Percentiles rank a stretch among this genome's conserved stretches.
phyloP scores from a whole-genome alignment of 805 yeast genomes.

The Yarrowia alimentaria region DNA sequence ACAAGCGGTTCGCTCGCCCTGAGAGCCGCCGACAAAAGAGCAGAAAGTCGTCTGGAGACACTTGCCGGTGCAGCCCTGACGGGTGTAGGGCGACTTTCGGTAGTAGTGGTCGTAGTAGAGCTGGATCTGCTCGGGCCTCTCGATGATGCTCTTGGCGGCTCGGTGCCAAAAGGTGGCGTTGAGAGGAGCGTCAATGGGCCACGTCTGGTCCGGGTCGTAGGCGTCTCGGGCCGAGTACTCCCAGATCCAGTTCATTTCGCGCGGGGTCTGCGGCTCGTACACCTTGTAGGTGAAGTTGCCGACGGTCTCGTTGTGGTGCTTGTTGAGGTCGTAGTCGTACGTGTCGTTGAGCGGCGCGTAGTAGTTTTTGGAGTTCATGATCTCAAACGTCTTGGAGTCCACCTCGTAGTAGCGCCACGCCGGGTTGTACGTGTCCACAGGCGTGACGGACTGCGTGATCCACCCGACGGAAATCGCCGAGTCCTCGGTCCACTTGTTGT shows the following conservation, averaged over 20 bases:
- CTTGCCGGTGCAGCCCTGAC: constrained; percentile 7
- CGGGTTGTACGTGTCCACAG: constrained; percentile 59
- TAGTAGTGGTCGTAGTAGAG: constrained; percentile 10
- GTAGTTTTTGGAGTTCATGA: constrained; percentile 59
- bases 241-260: constrained; percentile 56
- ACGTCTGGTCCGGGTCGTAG: constrained; percentile 52
- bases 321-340: constrained; percentile 36
- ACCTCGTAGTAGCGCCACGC: constrained; percentile 72
- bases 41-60: background rate
- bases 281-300: constrained; percentile 3
- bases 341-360: constrained; percentile 57
- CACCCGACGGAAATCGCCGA: constrained; percentile 55
- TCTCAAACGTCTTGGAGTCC: constrained; percentile 57
- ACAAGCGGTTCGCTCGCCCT: constrained; percentile 13
- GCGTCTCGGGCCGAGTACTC: constrained; percentile 47
- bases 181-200: constrained; percentile 60
- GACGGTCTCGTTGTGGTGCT: background rate
- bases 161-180: constrained; percentile 67
- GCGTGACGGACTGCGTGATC: constrained; percentile 66
- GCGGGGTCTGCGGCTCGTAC: constrained; percentile 30
- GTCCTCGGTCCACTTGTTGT: constrained; percentile 40
- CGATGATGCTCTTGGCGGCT: background rate
- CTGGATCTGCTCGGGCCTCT: background rate
- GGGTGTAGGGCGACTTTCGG: constrained; percentile 21
- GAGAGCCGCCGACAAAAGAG: constrained; percentile 7